Base-by-base conservation (phyloP, 1,139 yeast species). In the Magnusiomyces magnusii region DNA sequence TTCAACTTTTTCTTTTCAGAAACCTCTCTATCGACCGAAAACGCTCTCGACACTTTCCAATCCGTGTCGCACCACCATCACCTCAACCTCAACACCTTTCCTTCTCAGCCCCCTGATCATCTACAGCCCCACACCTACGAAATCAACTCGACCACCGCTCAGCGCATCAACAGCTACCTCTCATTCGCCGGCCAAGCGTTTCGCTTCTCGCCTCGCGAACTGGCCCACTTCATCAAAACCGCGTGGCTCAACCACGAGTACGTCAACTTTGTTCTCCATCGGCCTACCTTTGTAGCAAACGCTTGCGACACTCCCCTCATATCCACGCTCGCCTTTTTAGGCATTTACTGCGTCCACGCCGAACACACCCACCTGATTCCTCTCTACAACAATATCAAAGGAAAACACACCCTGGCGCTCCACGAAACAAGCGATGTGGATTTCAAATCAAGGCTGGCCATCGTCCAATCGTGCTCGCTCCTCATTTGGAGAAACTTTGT, bases 271-370 rank as follows among this genome's bases (percentile, higher is more conserved):
- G 65, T 75, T 42, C 64, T 78, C n/a, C 81, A 78, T 64, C 65
- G 71, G 19, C 71, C 78, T 7, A 73, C 79, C 1, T 77, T 76
- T 61, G 68, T 72, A 57, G 71, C 76, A 3, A 69, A 73, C 51
- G 61, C 62, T 17, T 62, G 67, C 24, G 67, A 73, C 58, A 65
- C 72, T 0, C 67, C 70, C 39, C 64, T 78, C 51, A 61, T 78
- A 51, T 72, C 74, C 2, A 69, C 73, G 3, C 64, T 77, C 63
- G 68, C 73, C 27, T 64, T 72, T 17, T 62, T 77, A 28, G 81
- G 81, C 3, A 73, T 76, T 76, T 69, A 74, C 1, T 51, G 67
- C 27, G 58, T 64, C 17, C 17, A 36, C 9, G 2, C 41, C 3
- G 21, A 42, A 3, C 51, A 41, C 24, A 51, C 47, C 9, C 19